phyloP scores from a whole-genome alignment of 345 rosid species.

The Carallia pectinifolia region DNA sequence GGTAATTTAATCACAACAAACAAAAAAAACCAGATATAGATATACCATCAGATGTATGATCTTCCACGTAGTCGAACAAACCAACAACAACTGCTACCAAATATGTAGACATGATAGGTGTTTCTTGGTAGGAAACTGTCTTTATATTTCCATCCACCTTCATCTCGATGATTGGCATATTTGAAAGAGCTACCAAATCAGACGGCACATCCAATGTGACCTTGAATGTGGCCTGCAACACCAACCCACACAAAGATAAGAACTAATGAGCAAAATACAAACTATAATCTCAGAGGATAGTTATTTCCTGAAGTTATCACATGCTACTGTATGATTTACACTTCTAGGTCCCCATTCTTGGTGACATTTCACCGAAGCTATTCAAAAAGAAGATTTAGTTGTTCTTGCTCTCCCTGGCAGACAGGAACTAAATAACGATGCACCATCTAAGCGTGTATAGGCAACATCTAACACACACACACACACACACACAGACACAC shows the following conservation, averaged over 20 bases:
- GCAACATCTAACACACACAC: no score
- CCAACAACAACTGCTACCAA: slow-evolving; percentile 92
- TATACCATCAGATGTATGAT: slow-evolving; percentile 84
- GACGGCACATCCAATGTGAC: slow-evolving; percentile 81
- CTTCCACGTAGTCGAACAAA: slow-evolving; percentile 84
- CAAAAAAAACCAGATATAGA: neutral
- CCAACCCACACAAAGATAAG: slow-evolving; percentile 3
- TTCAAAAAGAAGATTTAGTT: neutral
- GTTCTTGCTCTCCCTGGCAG: neutral
- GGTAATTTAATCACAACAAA: neutral
- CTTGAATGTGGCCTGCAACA: slow-evolving; percentile 82
- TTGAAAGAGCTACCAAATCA: slow-evolving; percentile 84
- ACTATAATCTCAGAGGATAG: no score
- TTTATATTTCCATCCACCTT: slow-evolving; percentile 65
- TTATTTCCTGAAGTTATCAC: no score
- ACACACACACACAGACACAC: no score
- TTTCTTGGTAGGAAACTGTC: slow-evolving; percentile 69
- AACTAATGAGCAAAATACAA: no score
- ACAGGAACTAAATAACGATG: neutral
- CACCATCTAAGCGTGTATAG: neutral
- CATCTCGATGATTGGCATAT: slow-evolving; percentile 77
- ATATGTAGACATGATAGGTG: slow-evolving; percentile 96
- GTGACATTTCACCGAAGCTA: no score
- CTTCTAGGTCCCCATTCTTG: neutral
- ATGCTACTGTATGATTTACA: neutral